Percentiles rank a stretch among this genome's conserved stretches.
phyloP scores from a whole-genome alignment of 2,329 filamentous ascomycete species.

The Colletotrichum musicola region DNA sequence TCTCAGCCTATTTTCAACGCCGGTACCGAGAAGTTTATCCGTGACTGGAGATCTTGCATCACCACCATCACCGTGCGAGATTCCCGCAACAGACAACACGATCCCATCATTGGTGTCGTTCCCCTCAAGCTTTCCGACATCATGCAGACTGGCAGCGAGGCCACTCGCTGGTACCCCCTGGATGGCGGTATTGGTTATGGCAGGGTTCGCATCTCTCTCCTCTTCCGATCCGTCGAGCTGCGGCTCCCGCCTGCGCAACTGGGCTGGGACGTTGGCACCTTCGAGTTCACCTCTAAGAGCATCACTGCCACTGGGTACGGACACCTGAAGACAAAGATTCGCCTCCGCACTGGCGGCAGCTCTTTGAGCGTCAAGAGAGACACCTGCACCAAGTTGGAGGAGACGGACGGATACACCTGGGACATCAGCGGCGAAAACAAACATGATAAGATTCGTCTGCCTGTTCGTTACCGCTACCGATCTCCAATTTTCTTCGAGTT shows the following conservation, averaged over 20 bases:
- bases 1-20: constrained; percentile 98
- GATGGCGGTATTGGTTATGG: constrained; percentile 95
- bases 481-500: constrained; percentile 93
- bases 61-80: constrained; percentile 92
- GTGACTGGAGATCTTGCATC: constrained; percentile 91
- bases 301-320: constrained; percentile 75
- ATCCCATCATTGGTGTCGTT: constrained; percentile 93
- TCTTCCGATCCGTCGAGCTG: constrained; percentile 92
- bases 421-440: constrained; percentile 60
- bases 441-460: constrained; percentile 73
- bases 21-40: constrained; percentile 90
- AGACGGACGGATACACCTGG: constrained; percentile 66
- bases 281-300: constrained; percentile 82
- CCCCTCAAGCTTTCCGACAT: constrained; percentile 89
- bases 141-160: constrained; percentile 87
- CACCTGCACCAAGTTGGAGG: constrained; percentile 69
- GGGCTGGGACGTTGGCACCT: constrained; percentile 95
- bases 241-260: constrained; percentile 86
- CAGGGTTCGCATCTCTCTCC: constrained; percentile 85
- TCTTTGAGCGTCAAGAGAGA: constrained; percentile 76
- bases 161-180: constrained; percentile 94
- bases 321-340: constrained; percentile 79
- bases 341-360: constrained; percentile 86
- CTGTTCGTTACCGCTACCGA: constrained; percentile 90
- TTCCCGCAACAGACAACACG: constrained; percentile 89